Evolutionary conservation across 495 filamentous ascomycete genomes (phyloP).

Genomic region (Xylaria castorea): DNA sequence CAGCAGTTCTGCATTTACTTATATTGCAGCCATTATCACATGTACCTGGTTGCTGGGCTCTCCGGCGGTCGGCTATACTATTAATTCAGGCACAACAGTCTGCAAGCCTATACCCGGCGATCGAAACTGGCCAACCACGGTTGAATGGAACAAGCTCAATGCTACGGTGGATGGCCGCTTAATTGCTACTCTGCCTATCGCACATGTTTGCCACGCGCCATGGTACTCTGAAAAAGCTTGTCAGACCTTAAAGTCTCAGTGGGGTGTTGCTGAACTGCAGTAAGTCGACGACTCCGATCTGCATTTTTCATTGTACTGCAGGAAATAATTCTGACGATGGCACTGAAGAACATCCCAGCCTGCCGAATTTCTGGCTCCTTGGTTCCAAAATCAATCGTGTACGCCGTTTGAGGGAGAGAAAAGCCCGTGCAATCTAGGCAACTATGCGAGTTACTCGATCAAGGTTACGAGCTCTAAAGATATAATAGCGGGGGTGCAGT

Average conservation of each 20-base stretch:
- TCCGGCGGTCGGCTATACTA: background rate
- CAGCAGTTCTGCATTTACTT: background rate
- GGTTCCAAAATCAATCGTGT: background rate
- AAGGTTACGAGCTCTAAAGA: background rate
- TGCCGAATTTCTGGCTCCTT: background rate
- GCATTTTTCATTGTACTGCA: background rate
- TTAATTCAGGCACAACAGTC: background rate
- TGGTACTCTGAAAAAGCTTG: conserved; percentile 37
- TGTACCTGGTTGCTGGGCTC: conserved; percentile 7
- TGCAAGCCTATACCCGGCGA: conserved; percentile 36
- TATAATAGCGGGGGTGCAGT: background rate
- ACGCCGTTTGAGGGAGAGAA: background rate
- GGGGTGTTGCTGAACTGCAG: conserved; percentile 2
- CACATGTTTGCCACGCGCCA: conserved; percentile 45
- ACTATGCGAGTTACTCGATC: conserved; percentile 3
- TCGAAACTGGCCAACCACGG: conserved; percentile 29
- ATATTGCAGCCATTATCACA: background rate
- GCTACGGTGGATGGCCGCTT: conserved; percentile 47
- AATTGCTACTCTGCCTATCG: conserved; percentile 47
- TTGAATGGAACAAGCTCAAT: conserved; percentile 50
- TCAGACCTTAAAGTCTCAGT: conserved; percentile 16
- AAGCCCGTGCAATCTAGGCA: background rate
- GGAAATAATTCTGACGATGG: background rate
- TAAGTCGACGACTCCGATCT: background rate
- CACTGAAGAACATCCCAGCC: conserved; percentile 19